phyloP scores from a whole-genome alignment of 2,329 filamentous ascomycete genomes.

The Aaosphaeria arxii region DNA sequence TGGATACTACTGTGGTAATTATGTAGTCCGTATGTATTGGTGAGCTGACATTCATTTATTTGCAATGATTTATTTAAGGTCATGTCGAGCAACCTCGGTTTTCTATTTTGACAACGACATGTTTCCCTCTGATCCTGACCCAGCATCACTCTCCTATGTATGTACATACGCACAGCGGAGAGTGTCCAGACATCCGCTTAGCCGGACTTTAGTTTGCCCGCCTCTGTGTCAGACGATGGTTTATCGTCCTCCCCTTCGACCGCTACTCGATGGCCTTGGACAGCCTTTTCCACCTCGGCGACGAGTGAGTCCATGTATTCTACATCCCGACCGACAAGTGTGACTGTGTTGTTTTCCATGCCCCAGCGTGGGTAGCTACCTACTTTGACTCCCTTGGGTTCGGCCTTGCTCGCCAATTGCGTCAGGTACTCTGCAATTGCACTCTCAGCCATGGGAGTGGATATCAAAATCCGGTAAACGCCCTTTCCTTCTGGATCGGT shows the following conservation, averaged over 20 bases:
- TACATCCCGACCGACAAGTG: constrained; percentile 73
- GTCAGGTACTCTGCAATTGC: constrained; percentile 80
- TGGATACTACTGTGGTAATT: too few species aligned
- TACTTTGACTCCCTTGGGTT: constrained; percentile 79
- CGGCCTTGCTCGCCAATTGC: constrained; percentile 70
- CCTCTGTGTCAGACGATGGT: constrained; percentile 32
- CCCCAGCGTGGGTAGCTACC: constrained; percentile 95
- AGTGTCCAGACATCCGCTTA: constrained; percentile 7
- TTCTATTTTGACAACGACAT: constrained; percentile 19
- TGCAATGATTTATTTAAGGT: too few species aligned
- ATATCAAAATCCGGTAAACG: constrained; percentile 74
- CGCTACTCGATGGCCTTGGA: constrained; percentile 67
- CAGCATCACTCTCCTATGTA: constrained; percentile 1
- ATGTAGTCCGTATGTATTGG: too few species aligned
- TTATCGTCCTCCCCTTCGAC: constrained; percentile 62
- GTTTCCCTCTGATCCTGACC: constrained; percentile 3
- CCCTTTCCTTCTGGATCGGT: constrained; percentile 79
- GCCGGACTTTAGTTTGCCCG: constrained; percentile 24
- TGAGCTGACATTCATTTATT: too few species aligned
- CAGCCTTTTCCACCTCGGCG: constrained; percentile 71
- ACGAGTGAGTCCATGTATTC: constrained; percentile 77
- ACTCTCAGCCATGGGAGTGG: constrained; percentile 85
- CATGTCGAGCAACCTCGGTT: background rate
- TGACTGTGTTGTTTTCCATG: constrained; percentile 83
- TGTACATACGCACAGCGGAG: background rate